Evolutionary conservation across 1,139 yeast genomes (phyloP).

Genomic region (Candida neerlandica): DNA sequence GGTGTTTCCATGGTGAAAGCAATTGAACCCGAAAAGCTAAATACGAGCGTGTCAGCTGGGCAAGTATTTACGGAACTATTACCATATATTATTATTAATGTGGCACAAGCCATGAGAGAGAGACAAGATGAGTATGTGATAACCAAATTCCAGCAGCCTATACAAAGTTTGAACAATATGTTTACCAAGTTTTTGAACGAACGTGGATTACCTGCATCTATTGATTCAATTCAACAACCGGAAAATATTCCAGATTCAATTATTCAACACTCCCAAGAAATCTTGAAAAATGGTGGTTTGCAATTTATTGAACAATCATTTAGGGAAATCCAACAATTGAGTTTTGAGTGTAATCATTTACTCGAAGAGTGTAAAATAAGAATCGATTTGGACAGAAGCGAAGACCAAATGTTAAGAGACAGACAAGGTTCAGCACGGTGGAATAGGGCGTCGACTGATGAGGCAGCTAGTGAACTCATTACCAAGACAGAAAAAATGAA

Average conservation of each 20-base stretch:
- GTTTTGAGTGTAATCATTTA: constrained; percentile 41
- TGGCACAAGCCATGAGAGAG: constrained; percentile 68
- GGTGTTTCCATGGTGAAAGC: constrained; percentile 63
- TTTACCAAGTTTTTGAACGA: constrained; percentile 48
- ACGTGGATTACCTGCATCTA: constrained; percentile 58
- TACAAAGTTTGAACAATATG: constrained; percentile 51
- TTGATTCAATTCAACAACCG: constrained; percentile 67
- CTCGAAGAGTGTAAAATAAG: constrained; percentile 49
- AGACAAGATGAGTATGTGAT: constrained; percentile 61
- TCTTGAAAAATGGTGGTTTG: constrained; percentile 59
- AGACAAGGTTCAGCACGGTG: constrained; percentile 53
- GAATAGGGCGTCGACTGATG: constrained; percentile 45
- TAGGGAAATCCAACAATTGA: constrained; percentile 46
- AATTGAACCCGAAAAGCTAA: constrained; percentile 32
- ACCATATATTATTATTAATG: constrained; percentile 68
- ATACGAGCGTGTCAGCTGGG: constrained; percentile 18
- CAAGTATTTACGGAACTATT: constrained; percentile 53
- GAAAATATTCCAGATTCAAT: constrained; percentile 63
- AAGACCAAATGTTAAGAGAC: constrained; percentile 53
- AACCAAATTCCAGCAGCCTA: constrained; percentile 53
- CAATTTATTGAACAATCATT: constrained; percentile 43
- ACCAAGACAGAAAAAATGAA: constrained; percentile 46
- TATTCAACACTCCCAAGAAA: constrained; percentile 54
- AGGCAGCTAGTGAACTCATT: constrained; percentile 38
- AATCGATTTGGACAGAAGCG: constrained; percentile 53